phyloP scores from a whole-genome alignment of 208 protist species.

The Leishmania guyanensis region DNA sequence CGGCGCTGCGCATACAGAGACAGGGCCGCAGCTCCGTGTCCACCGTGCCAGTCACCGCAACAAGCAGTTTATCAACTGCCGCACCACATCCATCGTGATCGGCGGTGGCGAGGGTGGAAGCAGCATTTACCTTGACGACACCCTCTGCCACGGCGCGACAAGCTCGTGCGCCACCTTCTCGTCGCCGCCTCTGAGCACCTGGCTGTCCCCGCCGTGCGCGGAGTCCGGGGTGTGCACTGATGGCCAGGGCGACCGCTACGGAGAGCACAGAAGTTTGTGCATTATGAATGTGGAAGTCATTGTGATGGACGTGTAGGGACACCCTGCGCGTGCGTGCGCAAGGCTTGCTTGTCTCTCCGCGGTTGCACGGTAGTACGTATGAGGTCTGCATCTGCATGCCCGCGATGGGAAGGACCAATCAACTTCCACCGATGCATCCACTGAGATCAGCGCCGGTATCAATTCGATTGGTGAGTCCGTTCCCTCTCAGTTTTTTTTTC shows the following conservation, averaged over 20 bases:
- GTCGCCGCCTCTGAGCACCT: conserved; percentile 69
- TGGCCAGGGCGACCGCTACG: neutral
- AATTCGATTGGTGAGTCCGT: neutral
- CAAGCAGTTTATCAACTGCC: conserved; percentile 69
- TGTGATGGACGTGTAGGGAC: conserved; percentile 41
- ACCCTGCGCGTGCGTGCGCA: neutral
- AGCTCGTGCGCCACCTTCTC: conserved; percentile 61
- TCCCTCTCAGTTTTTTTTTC: neutral
- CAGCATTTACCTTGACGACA: conserved; percentile 61
- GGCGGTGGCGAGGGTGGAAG: conserved; percentile 56
- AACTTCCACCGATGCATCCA: neutral
- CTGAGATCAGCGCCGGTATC: neutral
- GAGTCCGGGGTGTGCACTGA: neutral
- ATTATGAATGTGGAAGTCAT: conserved; percentile 59
- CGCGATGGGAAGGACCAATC: neutral
- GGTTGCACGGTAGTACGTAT: neutral
- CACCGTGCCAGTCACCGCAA: conserved; percentile 59
- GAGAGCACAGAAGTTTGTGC: conserved; percentile 35
- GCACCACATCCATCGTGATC: conserved; percentile 55
- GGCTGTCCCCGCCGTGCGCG: conserved; percentile 22
- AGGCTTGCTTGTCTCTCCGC: neutral
- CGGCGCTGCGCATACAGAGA: neutral
- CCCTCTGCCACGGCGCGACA: conserved; percentile 57
- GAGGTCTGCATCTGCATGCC: neutral
- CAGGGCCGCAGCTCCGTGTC: conserved; percentile 38